Conservation (phyloP, 1,284 basidiomycete species). For the Cutaneotrichosporon sp. region DNA sequence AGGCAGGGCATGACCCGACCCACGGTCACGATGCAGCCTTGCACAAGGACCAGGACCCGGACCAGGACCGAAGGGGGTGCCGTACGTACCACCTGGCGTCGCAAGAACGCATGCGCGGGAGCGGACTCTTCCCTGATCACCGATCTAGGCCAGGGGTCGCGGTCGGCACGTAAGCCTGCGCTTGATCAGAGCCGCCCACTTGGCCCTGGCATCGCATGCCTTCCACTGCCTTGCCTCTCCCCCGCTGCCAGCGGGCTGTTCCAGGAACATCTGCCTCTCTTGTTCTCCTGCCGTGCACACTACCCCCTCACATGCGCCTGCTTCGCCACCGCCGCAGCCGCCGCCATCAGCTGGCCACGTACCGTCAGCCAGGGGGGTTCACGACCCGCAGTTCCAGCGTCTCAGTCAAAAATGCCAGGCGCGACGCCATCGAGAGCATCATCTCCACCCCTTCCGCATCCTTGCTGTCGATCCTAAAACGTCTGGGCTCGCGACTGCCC, state of each 20-base stretch:
- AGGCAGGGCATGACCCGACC: not conserved
- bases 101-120: conserved; percentile 7
- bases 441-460: not conserved
- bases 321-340: not conserved
- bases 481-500: conserved; percentile 4
- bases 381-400: not conserved
- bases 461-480: not conserved
- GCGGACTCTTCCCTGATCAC: conserved; percentile 2
- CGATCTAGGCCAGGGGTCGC: conserved; percentile 2
- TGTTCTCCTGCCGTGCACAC: not conserved
- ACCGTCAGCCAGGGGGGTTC: not conserved
- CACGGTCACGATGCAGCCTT: not conserved
- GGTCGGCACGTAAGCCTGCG: conserved; percentile 8
- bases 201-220: not conserved
- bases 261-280: not conserved
- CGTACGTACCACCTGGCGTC: not conserved
- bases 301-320: not conserved
- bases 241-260: not conserved
- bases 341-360: not conserved
- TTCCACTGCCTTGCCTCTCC: not conserved
- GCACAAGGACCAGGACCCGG: not conserved
- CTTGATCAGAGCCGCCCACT: not conserved
- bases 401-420: not conserved
- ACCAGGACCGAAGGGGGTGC: too few species aligned
- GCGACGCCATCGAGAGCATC: not conserved